A percentile compares a stretch with the other conserved stretches of the same genome.
These are phyloP conservation scores for Lipomyces sp. DNA, from an alignment of 805 yeast species.

Conservation along the genomic window DNA sequence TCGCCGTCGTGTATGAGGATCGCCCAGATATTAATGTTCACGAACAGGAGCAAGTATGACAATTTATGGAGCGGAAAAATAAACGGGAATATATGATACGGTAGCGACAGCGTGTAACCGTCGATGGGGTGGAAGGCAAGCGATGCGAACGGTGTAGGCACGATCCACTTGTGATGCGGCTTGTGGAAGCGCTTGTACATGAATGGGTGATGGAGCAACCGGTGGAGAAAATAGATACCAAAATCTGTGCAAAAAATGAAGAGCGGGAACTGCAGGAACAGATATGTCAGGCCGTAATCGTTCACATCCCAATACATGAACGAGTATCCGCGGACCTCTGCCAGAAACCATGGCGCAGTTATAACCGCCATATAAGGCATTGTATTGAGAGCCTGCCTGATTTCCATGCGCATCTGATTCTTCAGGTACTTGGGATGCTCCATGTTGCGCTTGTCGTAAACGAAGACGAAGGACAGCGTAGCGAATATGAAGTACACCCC, in stretches of 20 bases:
- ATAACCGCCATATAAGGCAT: conserved; percentile 87
- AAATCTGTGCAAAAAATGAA: conserved; percentile 94
- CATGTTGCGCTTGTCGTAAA: conserved; percentile 87
- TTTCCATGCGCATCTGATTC: conserved; percentile 87
- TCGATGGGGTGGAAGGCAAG: conserved; percentile 99
- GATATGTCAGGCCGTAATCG: conserved; percentile 72
- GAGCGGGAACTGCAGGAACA: conserved; percentile 69
- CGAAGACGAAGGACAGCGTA: conserved; percentile 70
- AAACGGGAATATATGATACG: conserved; percentile 91
- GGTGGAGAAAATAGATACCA: conserved; percentile 87
- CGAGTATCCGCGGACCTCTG: conserved; percentile 84
- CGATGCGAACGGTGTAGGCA: conserved; percentile 97
- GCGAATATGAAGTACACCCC: conserved; percentile 78
- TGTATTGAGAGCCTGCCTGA: conserved; percentile 73
- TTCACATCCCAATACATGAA: conserved; percentile 69
- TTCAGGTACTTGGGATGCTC: conserved; percentile 95
- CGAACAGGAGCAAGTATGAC: conserved; percentile 78
- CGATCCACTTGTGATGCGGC: conserved; percentile 99
- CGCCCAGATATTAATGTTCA: conserved; percentile 96
- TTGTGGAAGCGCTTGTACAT: conserved; percentile 88
- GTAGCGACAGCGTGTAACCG: conserved; percentile 89
- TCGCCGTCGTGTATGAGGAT: conserved; percentile 99
- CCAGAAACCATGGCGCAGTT: conserved; percentile 87
- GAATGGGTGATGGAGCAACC: conserved; percentile 90
- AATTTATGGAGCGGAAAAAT: conserved; percentile 90